Conservation (phyloP, 2,329 filamentous ascomycete species). For the Arthroderma sp. region DNA sequence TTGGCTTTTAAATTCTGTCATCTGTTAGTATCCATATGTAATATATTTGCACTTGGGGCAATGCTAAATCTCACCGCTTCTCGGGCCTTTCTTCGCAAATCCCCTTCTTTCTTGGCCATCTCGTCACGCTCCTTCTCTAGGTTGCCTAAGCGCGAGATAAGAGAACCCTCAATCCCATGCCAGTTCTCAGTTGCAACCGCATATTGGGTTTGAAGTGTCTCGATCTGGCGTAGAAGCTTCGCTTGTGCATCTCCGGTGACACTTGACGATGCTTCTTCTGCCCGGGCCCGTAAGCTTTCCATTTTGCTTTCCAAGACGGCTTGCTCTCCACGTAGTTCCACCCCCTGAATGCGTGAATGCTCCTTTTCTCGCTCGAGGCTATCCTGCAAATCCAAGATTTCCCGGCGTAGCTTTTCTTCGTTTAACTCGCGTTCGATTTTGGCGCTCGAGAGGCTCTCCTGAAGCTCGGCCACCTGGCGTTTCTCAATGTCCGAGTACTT, state of each 20-base stretch:
- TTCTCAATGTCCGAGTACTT: constrained; percentile 57
- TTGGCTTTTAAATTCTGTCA: constrained; percentile 51
- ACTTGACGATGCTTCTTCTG: constrained; percentile 80
- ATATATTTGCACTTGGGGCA: not conserved
- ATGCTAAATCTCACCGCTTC: constrained; percentile 53
- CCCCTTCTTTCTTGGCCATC: constrained; percentile 64
- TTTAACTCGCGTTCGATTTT: constrained; percentile 66
- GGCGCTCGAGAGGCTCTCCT: constrained; percentile 49
- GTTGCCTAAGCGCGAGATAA: constrained; percentile 61
- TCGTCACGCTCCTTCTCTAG: constrained; percentile 91
- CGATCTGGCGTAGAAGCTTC: constrained; percentile 83
- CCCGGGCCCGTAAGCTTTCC: constrained; percentile 69
- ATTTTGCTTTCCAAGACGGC: constrained; percentile 71
- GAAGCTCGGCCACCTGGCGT: constrained; percentile 40
- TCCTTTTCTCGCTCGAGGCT: constrained; percentile 62
- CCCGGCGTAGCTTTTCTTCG: constrained; percentile 50
- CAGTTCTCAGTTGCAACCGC: constrained; percentile 90
- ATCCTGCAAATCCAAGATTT: constrained; percentile 59
- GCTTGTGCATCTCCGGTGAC: constrained; percentile 70
- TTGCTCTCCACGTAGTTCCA: constrained; percentile 69
- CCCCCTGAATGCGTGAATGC: constrained; percentile 52
- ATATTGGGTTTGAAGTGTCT: constrained; percentile 92
- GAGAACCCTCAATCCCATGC: constrained; percentile 84
- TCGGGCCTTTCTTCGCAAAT: constrained; percentile 76
- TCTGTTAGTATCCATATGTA: not conserved